A percentile compares a stretch with the other conserved stretches of the same genome.
phyloP scores from a whole-genome alignment of 257 asterid genomes.

The Solanum chilense region DNA sequence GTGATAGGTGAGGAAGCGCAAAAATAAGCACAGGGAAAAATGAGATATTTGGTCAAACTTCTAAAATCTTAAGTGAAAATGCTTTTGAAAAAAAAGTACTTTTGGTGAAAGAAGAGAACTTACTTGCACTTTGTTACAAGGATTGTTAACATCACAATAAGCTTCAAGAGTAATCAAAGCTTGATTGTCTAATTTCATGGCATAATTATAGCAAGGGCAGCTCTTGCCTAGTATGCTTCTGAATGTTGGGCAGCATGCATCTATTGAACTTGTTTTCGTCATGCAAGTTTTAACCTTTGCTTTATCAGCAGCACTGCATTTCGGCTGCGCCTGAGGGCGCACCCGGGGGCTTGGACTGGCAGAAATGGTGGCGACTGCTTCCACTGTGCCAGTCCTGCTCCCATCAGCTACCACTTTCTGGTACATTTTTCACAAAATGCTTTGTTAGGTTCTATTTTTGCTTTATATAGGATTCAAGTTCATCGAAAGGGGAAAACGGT shows the following conservation, averaged over 20 bases:
- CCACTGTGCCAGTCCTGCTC: not conserved
- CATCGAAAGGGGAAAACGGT: not conserved
- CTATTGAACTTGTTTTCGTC: not conserved
- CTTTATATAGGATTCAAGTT: not conserved
- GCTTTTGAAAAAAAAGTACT: not conserved
- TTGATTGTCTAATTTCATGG: not conserved
- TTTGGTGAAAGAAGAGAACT: not conserved
- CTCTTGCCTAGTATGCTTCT: not conserved
- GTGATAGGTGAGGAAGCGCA: not conserved
- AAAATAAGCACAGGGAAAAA: not conserved
- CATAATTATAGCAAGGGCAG: not conserved
- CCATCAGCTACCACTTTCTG: not conserved
- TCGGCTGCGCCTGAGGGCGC: too few species aligned
- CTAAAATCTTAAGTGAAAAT: not conserved
- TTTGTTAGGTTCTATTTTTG: not conserved
- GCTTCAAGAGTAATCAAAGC: not conserved
- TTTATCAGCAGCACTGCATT: not conserved
- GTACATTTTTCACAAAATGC: not conserved
- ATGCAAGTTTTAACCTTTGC: not conserved
- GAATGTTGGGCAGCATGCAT: not conserved
- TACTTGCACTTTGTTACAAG: not conserved
- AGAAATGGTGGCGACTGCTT: not conserved
- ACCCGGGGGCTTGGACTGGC: not conserved
- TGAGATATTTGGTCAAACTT: not conserved
- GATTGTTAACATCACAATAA: not conserved